Evolutionary conservation across 805 yeast genomes (phyloP).

Genomic region (Nakazawaea ambrosiae): DNA sequence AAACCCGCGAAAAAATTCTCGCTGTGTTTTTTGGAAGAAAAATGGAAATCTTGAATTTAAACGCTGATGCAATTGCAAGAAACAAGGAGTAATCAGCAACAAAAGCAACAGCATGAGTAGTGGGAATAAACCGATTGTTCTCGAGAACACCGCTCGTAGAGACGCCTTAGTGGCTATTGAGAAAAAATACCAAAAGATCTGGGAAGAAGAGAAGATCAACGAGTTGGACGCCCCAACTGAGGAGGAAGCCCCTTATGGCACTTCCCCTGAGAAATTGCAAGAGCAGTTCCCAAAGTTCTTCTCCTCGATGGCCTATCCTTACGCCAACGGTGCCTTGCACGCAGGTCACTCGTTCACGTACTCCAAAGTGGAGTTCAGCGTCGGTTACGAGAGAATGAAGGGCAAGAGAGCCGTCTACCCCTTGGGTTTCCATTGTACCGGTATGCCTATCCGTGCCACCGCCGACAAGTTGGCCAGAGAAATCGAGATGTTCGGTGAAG

Average conservation of each 20-base stretch:
- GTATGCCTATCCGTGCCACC: constrained; percentile 95
- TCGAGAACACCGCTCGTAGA: constrained; percentile 76
- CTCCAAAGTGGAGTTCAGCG: constrained; percentile 86
- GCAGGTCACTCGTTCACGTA: constrained; percentile 97
- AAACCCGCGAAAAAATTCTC: no score
- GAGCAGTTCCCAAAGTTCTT: constrained; percentile 78
- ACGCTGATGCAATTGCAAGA: no score
- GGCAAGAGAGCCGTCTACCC: constrained; percentile 93
- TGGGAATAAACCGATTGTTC: constrained; percentile 29
- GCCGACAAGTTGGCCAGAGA: constrained; percentile 95
- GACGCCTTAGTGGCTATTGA: constrained; percentile 88
- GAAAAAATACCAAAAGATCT: constrained; percentile 74
- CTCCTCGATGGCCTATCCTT: constrained; percentile 96
- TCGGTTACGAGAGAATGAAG: constrained; percentile 91
- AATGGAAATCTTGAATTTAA: no score
- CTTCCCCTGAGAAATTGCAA: constrained; percentile 63
- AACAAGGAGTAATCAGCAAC: no score
- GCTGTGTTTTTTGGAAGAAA: no score
- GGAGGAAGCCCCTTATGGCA: constrained; percentile 52
- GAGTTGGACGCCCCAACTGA: constrained; percentile 83
- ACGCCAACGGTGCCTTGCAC: constrained; percentile 97
- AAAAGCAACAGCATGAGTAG: constrained; percentile 17
- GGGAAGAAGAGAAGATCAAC: constrained; percentile 83
- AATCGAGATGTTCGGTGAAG: constrained; percentile 81
- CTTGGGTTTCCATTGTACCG: constrained; percentile 98